Base-by-base conservation (phyloP, 1,284 basidiomycete species). In the Cerrena zonata region DNA sequence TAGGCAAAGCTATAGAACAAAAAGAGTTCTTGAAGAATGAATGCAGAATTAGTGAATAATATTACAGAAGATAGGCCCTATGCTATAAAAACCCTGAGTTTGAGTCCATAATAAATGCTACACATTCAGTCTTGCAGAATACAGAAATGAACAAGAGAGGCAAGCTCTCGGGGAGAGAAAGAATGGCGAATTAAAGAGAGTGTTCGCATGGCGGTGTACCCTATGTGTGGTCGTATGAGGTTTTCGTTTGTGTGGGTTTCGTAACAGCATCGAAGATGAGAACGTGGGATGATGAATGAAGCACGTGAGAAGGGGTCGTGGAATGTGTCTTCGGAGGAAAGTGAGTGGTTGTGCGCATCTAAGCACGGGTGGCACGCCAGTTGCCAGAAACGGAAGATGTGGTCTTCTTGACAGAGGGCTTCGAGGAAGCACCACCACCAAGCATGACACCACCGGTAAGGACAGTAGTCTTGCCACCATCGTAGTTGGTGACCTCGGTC, bases 391-490 rank as follows among this genome's bases (percentile, higher is more conserved):
- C 62, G 59, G 67, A 55, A 54, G 55, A 47, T 42, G 26, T 50
- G 50, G 56, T 50, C 57, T 61, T 64, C 60, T 59, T 61, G 49
- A 53, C 56, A 10, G 55, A 45, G 21, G 54, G 49, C 62, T 63
- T 60, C 56, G 69, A 46, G 60, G 71, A 58, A 42, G 62, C 61
- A 48, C 51, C 54, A 45, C 70, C 77, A 48, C 86, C 86, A 56
- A 90, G 84, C 86, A 90, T 90, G 57, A 89, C 87, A 57, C 87
- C 86, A 50, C 86, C 86, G 5, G 87, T 88, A 56, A 90, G 77
- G 47, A 89, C 87, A 37, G 86, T 89, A 51, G 86, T 90, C 75
- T 89, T 89, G 57, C 87, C 86, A 53, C 86, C 87, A 58, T 89
- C 86, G 62, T 90, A 90, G 61, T 84, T 84, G 45, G 86, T 89